These are phyloP conservation scores for Pseudoscleropodium purum DNA, from an alignment of 225 moss, liverwort and hornwort species.

Conservation along the genomic window DNA sequence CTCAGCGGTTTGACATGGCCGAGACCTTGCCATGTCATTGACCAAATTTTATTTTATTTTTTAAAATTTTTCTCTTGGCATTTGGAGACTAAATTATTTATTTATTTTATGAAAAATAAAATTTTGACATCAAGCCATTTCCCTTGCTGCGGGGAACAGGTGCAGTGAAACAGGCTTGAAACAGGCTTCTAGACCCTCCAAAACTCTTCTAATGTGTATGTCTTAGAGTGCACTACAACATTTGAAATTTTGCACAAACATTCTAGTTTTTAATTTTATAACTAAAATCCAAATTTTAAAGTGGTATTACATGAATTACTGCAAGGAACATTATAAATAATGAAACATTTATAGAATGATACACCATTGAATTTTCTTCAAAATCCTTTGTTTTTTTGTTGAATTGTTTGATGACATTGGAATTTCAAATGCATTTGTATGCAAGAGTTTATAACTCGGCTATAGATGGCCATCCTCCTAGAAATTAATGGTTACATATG, in stretches of 20 bases:
- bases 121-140: too few relatives aligned
- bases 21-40: too few relatives aligned
- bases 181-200: too few relatives aligned
- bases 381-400: not conserved
- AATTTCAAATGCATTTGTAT: not conserved
- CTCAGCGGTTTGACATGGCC: too few relatives aligned
- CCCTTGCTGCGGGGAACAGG: too few relatives aligned
- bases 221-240: not conserved
- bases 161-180: too few relatives aligned
- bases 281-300: not conserved
- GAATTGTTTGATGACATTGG: not conserved
- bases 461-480: not conserved
- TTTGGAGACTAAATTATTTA: too few relatives aligned
- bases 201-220: too few relatives aligned
- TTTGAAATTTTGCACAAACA: not conserved
- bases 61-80: too few relatives aligned
- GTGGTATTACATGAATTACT: rapidly evolving
- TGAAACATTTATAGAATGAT: not conserved
- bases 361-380: not conserved
- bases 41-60: too few relatives aligned
- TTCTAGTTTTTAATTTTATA: not conserved
- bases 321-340: not conserved
- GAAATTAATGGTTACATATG: not conserved
- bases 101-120: too few relatives aligned
- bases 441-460: not conserved